Conservation (phyloP, 1,139 yeast species). For the Blastobotrys indianensis region DNA sequence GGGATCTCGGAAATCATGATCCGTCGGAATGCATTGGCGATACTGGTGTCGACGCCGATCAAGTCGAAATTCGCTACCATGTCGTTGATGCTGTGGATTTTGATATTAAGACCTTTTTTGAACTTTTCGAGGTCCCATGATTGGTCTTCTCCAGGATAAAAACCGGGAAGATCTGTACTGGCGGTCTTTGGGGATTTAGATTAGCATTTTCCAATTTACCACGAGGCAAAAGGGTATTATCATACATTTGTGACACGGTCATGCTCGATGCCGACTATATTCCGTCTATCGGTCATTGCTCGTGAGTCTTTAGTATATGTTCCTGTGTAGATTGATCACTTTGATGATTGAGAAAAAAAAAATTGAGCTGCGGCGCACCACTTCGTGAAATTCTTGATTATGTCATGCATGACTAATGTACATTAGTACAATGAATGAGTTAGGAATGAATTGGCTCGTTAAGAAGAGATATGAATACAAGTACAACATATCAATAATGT, state of each 20-base stretch:
- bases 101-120: slow-evolving; percentile 59
- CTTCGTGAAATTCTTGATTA: neutral
- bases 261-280: slow-evolving; percentile 82
- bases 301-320: no score
- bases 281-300: slow-evolving; percentile 27
- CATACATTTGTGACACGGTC: slow-evolving; percentile 77
- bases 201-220: neutral
- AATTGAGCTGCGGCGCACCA: neutral
- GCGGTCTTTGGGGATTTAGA: slow-evolving; percentile 40
- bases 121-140: slow-evolving; percentile 86
- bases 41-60: slow-evolving; percentile 78
- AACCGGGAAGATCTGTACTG: slow-evolving; percentile 88
- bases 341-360: neutral
- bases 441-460: no score
- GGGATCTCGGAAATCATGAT: slow-evolving; percentile 97
- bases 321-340: neutral
- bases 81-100: slow-evolving; percentile 56
- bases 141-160: slow-evolving; percentile 54
- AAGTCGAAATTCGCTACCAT: slow-evolving; percentile 82
- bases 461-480: no score
- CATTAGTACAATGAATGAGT: no score
- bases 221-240: neutral
- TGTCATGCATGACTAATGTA: neutral
- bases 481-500: no score
- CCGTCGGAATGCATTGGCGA: slow-evolving; percentile 95